Evolutionary conservation across 257 asterid genomes (phyloP).

Genomic region (Ajuga chamaepitys): DNA sequence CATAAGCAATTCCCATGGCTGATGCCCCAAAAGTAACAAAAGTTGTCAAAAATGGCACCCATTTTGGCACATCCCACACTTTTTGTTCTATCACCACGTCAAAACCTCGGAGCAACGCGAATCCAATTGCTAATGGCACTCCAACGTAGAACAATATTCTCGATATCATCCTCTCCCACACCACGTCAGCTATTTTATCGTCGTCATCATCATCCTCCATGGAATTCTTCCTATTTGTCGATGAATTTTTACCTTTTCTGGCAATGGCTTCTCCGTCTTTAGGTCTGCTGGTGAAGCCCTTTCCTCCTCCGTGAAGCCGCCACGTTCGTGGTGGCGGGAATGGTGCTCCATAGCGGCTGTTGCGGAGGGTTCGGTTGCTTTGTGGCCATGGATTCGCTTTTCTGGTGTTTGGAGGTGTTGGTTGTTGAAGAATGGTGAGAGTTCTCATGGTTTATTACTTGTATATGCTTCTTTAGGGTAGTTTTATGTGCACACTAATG

Average conservation of each 20-base stretch:
- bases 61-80: constrained; percentile 46
- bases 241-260: constrained; percentile 1
- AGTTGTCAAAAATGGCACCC: constrained; percentile 58
- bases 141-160: constrained; percentile 59
- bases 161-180: constrained; percentile 53
- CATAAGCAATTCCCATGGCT: constrained; percentile 62
- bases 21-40: constrained; percentile 65
- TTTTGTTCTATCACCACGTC: constrained; percentile 29
- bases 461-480: background rate
- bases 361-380: constrained; percentile 20
- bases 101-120: constrained; percentile 32
- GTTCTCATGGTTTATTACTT: constrained; percentile 36
- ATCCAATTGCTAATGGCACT: constrained; percentile 45
- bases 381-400: constrained; percentile 17
- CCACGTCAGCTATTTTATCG: constrained; percentile 56
- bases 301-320: constrained; percentile 48
- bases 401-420: constrained; percentile 18
- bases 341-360: constrained; percentile 10
- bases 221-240: background rate
- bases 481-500: too few relatives aligned
- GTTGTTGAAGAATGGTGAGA: constrained; percentile 31
- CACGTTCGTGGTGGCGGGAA: constrained; percentile 22
- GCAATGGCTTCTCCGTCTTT: constrained; percentile 6
- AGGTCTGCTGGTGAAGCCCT: constrained; percentile 44
- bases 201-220: constrained; percentile 33